phyloP scores from a whole-genome alignment of 108 stramenopile genomes.

The Mediolabrus comicus region DNA sequence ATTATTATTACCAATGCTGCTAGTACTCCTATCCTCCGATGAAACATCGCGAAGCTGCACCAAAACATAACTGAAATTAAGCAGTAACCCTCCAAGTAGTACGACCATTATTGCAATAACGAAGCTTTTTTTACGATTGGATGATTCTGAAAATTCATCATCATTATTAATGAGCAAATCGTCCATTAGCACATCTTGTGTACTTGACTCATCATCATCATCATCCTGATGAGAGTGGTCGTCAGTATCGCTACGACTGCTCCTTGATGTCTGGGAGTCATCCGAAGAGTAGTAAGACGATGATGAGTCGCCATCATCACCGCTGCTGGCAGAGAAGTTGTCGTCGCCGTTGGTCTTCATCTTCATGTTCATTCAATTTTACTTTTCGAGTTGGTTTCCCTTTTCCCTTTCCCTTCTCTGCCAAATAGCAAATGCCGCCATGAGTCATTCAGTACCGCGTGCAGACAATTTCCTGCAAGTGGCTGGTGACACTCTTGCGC shows the following conservation, averaged over 20 bases:
- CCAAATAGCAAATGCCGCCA: too few species aligned
- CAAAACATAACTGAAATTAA: slow-evolving; percentile 7
- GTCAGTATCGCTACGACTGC: background rate
- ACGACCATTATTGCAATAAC: background rate
- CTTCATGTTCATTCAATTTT: too few species aligned
- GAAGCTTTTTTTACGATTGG: background rate
- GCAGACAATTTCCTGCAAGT: too few species aligned
- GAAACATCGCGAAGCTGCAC: background rate
- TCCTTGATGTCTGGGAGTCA: background rate
- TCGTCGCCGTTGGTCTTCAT: too few species aligned
- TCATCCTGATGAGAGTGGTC: background rate
- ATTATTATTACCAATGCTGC: background rate
- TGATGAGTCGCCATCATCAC: background rate
- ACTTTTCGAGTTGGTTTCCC: too few species aligned
- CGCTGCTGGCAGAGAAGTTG: background rate
- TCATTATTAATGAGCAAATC: background rate
- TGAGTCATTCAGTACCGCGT: too few species aligned
- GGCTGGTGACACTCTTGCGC: too few species aligned
- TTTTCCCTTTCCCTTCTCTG: too few species aligned
- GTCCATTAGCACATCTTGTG: background rate
- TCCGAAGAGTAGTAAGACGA: background rate
- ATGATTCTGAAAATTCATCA: background rate
- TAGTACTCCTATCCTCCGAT: background rate
- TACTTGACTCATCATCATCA: background rate
- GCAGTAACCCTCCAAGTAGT: background rate